Evolutionary conservation across 2,329 filamentous ascomycete genomes (phyloP), one percentile per base, ranked within the genome.

Genomic region (Decorospora gaudefroyi): DNA sequence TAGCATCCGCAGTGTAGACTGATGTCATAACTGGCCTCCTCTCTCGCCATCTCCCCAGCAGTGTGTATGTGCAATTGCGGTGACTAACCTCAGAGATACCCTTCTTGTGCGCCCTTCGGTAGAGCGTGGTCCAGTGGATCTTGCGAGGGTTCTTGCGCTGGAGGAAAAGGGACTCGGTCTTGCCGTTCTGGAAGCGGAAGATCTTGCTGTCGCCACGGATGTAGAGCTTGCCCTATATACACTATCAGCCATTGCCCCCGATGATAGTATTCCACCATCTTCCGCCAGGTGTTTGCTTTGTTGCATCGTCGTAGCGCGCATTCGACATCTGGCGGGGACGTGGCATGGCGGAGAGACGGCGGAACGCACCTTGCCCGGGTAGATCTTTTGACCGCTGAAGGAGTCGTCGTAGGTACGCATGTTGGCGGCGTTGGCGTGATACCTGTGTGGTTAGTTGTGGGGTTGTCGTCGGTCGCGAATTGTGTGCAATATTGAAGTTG

Each of bases 91-190:
- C 93, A 84, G 92, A 95, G 81, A 97, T 95, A 87, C 93, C 93
- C 90, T 99, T 99, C 84, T 91, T 93, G 87, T 96, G 92, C 82
- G 95, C 89, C 79, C 92, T 88, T 78, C 93, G 87, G 89, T 89
- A 99, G 61, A 99, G 88, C 71, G 91, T 86, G 65, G 93, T 99
- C 93, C 93, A 99, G 68, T 92, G 86, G 78, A 99, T 97, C 76
- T 92, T 90, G 78, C 93, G 92, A 76, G 93, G 93, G 86, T 99
- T 99, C 90, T 99, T 99, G 84, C 93, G 92, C 85, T 99, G 93
- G 69, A 97, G 89, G 86, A 99, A 99, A 67, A 99, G 89, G 66
- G 90, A 96, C 82, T 99, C 93, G 79, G 90, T 92, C 83, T 99
- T 99, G 83, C 93, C 90, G 81, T 95, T 96, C 81, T 96, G 90